These are phyloP conservation scores for Talaromyces thailandensis DNA, from an alignment of 495 filamentous ascomycete species.

Conservation along the genomic window DNA sequence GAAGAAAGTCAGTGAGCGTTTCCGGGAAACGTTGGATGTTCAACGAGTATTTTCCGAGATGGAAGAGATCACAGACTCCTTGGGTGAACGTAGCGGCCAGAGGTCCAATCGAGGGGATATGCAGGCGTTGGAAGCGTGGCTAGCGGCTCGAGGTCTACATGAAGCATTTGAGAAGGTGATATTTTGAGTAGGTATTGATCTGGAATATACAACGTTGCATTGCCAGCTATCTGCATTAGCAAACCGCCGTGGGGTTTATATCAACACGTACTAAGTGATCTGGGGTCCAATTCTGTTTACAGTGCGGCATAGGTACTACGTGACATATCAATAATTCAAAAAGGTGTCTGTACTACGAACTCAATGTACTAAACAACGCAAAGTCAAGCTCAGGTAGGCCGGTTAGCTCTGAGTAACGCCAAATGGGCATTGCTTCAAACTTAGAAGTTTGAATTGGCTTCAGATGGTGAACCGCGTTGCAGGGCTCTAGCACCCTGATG, in stretches of 20 bases:
- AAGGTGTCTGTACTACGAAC: too few species aligned
- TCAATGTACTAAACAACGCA: too few species aligned
- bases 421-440: too few species aligned
- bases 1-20: background rate
- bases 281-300: too few species aligned
- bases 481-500: too few species aligned
- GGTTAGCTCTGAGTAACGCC: too few species aligned
- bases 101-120: background rate
- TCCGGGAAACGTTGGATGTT: background rate
- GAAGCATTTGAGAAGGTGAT: background rate
- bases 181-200: background rate
- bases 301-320: too few species aligned
- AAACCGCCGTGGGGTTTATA: background rate
- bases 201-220: background rate
- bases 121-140: background rate
- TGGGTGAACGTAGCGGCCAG: background rate
- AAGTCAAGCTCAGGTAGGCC: too few species aligned
- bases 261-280: background rate
- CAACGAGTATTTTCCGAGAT: background rate
- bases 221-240: background rate
- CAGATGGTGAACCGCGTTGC: too few species aligned
- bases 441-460: too few species aligned
- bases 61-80: background rate
- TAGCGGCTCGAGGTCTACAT: background rate
- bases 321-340: too few species aligned